Conservation (phyloP, 306 rosid genomes). For the Castanopsis chinensis region DNA sequence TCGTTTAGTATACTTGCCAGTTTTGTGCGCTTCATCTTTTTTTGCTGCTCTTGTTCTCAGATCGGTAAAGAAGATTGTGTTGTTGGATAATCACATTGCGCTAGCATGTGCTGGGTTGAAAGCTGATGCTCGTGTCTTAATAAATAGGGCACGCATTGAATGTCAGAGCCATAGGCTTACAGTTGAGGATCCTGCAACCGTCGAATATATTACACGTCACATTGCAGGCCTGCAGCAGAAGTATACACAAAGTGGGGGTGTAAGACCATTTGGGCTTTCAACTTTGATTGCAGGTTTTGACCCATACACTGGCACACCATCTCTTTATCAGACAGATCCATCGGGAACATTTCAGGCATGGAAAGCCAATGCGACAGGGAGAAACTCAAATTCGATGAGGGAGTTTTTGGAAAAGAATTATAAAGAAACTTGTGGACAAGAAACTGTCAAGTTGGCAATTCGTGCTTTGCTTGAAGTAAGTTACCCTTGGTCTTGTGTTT, state of each 20-base stretch:
- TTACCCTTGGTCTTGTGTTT: neutral
- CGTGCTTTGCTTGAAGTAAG: constrained; percentile 59
- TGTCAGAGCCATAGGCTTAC: constrained; percentile 64
- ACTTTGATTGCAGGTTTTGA: constrained; percentile 56
- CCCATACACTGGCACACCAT: constrained; percentile 37
- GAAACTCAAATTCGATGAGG: constrained; percentile 56
- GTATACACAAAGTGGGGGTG: constrained; percentile 65
- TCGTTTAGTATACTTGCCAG: neutral
- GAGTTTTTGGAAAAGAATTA: constrained; percentile 60
- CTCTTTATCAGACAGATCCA: constrained; percentile 56
- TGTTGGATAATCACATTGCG: constrained; percentile 50
- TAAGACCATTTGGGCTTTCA: constrained; percentile 58
- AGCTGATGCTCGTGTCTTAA: constrained; percentile 58
- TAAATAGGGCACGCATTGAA: constrained; percentile 55
- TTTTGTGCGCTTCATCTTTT: neutral
- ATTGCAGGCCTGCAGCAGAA: constrained; percentile 63
- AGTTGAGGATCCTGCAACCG: constrained; percentile 58
- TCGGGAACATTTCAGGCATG: constrained; percentile 60
- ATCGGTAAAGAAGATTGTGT: constrained; percentile 52
- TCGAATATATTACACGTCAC: constrained; percentile 53
- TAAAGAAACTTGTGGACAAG: constrained; percentile 57
- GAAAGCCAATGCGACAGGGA: constrained; percentile 64
- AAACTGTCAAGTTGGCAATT: constrained; percentile 55
- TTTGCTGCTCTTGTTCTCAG: constrained; percentile 18
- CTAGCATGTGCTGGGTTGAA: constrained; percentile 59